Evolutionary conservation across 2,329 filamentous ascomycete species (phyloP).

Genomic region (Fusarium pseudoanthophilum): DNA sequence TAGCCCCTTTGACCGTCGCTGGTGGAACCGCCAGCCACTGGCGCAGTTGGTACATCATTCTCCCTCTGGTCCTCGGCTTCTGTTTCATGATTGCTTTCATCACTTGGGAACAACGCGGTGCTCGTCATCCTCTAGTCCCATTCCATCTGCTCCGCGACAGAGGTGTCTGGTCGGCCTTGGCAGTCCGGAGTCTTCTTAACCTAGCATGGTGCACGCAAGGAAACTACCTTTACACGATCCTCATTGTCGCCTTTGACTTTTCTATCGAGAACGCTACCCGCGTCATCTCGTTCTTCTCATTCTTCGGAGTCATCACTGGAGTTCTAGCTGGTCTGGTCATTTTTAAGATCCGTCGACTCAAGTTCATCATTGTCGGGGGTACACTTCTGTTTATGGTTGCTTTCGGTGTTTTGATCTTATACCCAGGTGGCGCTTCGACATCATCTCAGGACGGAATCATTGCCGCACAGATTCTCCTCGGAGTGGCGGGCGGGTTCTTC

Average conservation of each 20-base stretch:
- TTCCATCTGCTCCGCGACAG: conserved; percentile 68
- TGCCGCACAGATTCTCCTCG: conserved; percentile 65
- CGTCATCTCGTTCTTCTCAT: conserved; percentile 65
- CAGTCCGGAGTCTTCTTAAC: conserved; percentile 62
- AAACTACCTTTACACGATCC: conserved; percentile 69
- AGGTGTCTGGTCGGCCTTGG: conserved; percentile 69
- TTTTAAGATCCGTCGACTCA: conserved; percentile 63
- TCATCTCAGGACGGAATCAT: conserved; percentile 62
- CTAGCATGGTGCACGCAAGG: conserved; percentile 68
- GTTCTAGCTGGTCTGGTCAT: conserved; percentile 63
- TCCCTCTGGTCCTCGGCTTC: conserved; percentile 62
- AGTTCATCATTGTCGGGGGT: conserved; percentile 67
- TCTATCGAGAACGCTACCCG: conserved; percentile 64
- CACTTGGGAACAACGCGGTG: conserved; percentile 63
- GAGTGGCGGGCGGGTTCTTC: conserved; percentile 68
- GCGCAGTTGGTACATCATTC: conserved; percentile 61
- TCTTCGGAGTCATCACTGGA: conserved; percentile 65
- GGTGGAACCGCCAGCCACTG: conserved; percentile 60
- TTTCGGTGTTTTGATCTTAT: conserved; percentile 66
- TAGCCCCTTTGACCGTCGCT: conserved; percentile 65
- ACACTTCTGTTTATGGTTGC: conserved; percentile 66
- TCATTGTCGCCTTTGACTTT: conserved; percentile 68
- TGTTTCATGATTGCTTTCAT: conserved; percentile 60
- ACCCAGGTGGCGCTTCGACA: conserved; percentile 58
- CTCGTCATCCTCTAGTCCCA: conserved; percentile 64